phyloP scores from a whole-genome alignment of 805 yeast species.

The Lipomyces sp. region DNA sequence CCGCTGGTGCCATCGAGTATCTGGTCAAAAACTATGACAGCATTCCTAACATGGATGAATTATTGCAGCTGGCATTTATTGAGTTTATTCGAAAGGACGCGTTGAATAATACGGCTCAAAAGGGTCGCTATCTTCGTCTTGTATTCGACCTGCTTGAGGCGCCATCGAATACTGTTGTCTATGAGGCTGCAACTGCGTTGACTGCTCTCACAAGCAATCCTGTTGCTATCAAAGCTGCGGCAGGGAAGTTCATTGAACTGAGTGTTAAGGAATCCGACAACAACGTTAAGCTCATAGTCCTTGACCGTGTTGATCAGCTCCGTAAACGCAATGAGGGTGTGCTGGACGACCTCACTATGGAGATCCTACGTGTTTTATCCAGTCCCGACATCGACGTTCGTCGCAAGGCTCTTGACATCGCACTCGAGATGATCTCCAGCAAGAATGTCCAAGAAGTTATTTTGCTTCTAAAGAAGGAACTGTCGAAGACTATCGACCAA shows the following conservation, averaged over 20 bases:
- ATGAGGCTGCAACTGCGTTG: slow-evolving; percentile 88
- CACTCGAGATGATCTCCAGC: slow-evolving; percentile 77
- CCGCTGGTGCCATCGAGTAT: slow-evolving; percentile 82
- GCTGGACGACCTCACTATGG: slow-evolving; percentile 81
- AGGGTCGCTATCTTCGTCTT: slow-evolving; percentile 71
- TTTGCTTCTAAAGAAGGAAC: slow-evolving; percentile 87
- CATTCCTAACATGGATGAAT: slow-evolving; percentile 73
- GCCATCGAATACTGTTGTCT: slow-evolving; percentile 72
- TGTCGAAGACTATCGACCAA: slow-evolving; percentile 67
- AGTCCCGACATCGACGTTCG: slow-evolving; percentile 92
- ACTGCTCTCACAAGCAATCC: slow-evolving; percentile 63
- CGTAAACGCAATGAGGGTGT: slow-evolving; percentile 77
- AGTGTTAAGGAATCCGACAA: slow-evolving; percentile 94
- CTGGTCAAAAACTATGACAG: slow-evolving; percentile 69
- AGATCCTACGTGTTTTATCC: slow-evolving; percentile 81
- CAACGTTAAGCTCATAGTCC: slow-evolving; percentile 89
- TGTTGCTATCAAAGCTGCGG: slow-evolving; percentile 73
- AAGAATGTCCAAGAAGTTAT: slow-evolving; percentile 95
- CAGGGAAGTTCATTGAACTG: slow-evolving; percentile 81
- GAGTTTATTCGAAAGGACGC: slow-evolving; percentile 91
- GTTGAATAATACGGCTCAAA: slow-evolving; percentile 62
- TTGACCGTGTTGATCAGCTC: slow-evolving; percentile 81
- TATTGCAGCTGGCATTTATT: slow-evolving; percentile 84
- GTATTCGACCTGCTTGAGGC: slow-evolving; percentile 74
- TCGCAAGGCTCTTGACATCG: slow-evolving; percentile 79